Percentiles rank a stretch among this genome's conserved stretches.
Evolutionary conservation across 306 rosid species (phyloP).

Genomic region (Cucumis melo): DNA sequence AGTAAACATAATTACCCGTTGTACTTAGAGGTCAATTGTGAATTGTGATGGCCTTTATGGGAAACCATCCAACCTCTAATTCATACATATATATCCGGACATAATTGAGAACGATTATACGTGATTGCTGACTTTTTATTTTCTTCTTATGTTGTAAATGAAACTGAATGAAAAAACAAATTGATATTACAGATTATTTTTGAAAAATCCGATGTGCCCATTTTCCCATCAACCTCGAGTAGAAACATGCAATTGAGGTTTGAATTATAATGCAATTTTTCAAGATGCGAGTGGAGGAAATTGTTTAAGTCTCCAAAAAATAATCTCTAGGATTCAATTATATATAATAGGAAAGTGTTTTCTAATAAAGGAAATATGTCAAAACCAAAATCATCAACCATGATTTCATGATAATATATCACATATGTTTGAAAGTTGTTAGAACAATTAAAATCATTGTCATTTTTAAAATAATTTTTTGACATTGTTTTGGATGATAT

Average conservation of each 20-base stretch:
- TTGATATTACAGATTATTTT: background rate
- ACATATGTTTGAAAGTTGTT: too few relatives aligned
- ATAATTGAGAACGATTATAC: background rate
- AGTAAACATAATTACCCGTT: background rate
- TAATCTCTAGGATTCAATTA: too few relatives aligned
- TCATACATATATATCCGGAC: background rate
- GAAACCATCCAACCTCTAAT: background rate
- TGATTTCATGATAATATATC: too few relatives aligned
- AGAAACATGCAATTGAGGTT: too few relatives aligned
- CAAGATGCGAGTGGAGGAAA: too few relatives aligned
- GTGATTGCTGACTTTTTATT: background rate
- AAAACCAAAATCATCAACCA: too few relatives aligned
- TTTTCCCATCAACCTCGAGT: background rate
- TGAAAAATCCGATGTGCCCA: background rate
- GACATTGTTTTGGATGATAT: too few relatives aligned
- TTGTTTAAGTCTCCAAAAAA: background rate
- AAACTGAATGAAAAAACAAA: background rate
- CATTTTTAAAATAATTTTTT: too few relatives aligned
- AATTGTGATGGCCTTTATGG: background rate
- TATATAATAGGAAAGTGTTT: too few relatives aligned
- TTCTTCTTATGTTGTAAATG: background rate
- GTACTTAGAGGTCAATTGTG: background rate
- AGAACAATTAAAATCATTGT: too few relatives aligned
- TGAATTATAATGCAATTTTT: too few relatives aligned
- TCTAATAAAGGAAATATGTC: too few relatives aligned